Percentiles rank a stretch among this genome's conserved stretches.
phyloP scores from a whole-genome alignment of 441 rosid genomes.

The Erysimum cheiri region DNA sequence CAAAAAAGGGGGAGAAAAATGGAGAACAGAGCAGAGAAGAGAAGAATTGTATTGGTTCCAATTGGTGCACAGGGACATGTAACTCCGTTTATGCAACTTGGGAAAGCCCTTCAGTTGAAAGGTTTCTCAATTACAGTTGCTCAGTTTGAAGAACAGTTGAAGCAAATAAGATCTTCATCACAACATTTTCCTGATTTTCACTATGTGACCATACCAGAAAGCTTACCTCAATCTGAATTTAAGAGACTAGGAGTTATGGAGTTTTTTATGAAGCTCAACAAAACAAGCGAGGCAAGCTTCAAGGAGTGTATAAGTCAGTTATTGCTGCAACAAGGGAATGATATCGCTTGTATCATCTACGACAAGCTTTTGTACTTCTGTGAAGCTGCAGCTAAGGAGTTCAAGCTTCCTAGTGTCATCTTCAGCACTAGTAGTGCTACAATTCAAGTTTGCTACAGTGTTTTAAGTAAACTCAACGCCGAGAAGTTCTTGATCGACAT shows the following conservation, averaged over 20 bases:
- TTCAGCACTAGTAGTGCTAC: conserved; percentile 46
- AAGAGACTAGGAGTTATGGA: not conserved
- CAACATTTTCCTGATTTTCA: conserved; percentile 40
- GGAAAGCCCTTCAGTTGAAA: conserved; percentile 31
- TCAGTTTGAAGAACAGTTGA: not conserved
- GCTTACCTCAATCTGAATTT: not conserved
- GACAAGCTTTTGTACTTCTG: conserved; percentile 54
- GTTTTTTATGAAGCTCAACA: not conserved
- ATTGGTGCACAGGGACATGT: conserved; percentile 49
- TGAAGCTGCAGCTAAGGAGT: conserved; percentile 42
- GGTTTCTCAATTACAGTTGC: conserved; percentile 46
- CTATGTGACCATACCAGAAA: conserved; percentile 20
- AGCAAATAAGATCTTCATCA: not conserved
- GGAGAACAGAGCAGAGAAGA: conserved; percentile 13
- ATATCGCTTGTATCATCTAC: conserved; percentile 48
- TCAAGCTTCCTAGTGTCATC: conserved; percentile 48
- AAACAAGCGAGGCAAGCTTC: not conserved
- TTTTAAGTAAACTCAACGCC: not conserved
- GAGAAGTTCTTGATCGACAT: conserved; percentile 17
- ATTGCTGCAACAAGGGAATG: conserved; percentile 18
- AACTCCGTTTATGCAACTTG: conserved; percentile 53
- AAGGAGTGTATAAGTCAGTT: conserved; percentile 25
- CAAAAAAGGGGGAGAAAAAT: not conserved
- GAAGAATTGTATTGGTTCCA: conserved; percentile 44
- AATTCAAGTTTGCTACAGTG: conserved; percentile 17